phyloP scores from a whole-genome alignment of 345 rosid genomes.

The Linum trigynum region DNA sequence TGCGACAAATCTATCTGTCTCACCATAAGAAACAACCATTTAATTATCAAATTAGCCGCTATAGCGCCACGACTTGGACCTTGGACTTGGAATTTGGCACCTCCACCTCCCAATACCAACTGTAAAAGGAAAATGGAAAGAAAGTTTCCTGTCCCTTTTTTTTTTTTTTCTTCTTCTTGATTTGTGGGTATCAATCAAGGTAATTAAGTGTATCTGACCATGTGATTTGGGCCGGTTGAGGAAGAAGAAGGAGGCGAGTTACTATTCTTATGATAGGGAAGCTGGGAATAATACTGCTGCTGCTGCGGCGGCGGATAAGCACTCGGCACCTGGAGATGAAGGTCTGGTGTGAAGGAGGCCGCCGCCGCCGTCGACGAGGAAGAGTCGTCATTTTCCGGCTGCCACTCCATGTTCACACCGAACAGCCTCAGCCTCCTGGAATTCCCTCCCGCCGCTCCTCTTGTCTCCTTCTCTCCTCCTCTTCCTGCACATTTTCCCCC shows the following conservation, averaged over 20 bases:
- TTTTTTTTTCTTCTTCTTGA: neutral
- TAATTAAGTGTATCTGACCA: slow-evolving; percentile 28
- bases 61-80: neutral
- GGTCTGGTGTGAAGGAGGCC: neutral
- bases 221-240: slow-evolving; percentile 24
- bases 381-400: slow-evolving; percentile 44
- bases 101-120: neutral
- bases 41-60: neutral
- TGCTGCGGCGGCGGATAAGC: slow-evolving; percentile 22
- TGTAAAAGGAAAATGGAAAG: neutral
- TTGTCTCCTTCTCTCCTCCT: slow-evolving; percentile 26
- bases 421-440: slow-evolving; percentile 67
- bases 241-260: slow-evolving; percentile 8
- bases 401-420: slow-evolving; percentile 88
- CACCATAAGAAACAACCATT: slow-evolving; percentile 24
- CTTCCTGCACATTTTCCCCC: slow-evolving; percentile 16
- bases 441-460: slow-evolving; percentile 26
- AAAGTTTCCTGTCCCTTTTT: neutral
- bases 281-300: slow-evolving; percentile 24
- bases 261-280: neutral
- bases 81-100: neutral
- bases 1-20: slow-evolving; percentile 17
- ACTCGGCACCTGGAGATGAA: slow-evolving; percentile 15
- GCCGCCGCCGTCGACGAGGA: slow-evolving; percentile 2
- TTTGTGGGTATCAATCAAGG: no score